phyloP scores from a whole-genome alignment of 345 rosid species.

The Barbarea vulgaris region DNA sequence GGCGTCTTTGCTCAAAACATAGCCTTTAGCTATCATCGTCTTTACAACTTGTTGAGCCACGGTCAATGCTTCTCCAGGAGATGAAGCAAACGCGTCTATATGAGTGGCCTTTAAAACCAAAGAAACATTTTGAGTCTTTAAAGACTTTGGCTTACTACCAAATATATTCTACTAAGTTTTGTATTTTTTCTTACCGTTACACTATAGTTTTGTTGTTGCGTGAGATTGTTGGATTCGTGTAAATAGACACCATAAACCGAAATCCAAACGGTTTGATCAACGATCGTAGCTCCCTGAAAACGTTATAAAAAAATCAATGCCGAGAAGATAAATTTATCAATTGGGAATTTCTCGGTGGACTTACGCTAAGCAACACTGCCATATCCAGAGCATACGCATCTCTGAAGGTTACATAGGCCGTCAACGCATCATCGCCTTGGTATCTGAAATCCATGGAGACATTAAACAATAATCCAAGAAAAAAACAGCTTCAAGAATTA shows the following conservation, averaged over 20 bases:
- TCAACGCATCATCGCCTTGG: slow-evolving; percentile 53
- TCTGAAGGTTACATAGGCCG: slow-evolving; percentile 82
- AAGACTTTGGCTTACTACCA: background rate
- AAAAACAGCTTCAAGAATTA: slow-evolving; percentile 1
- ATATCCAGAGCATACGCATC: slow-evolving; percentile 78
- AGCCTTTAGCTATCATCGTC: slow-evolving; percentile 80
- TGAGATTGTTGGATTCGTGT: slow-evolving; percentile 54
- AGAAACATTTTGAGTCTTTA: slow-evolving; percentile 6
- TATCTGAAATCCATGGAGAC: slow-evolving; percentile 48
- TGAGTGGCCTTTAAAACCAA: slow-evolving; percentile 46
- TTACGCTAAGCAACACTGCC: slow-evolving; percentile 85
- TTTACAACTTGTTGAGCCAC: slow-evolving; percentile 78
- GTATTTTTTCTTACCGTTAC: slow-evolving; percentile 39
- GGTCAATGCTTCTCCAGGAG: slow-evolving; percentile 76
- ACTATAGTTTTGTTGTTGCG: slow-evolving; percentile 42
- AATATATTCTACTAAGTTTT: background rate
- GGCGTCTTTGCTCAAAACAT: slow-evolving; percentile 71
- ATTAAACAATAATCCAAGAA: slow-evolving; percentile 11
- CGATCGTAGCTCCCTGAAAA: slow-evolving; percentile 83
- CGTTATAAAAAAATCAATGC: slow-evolving; percentile 20
- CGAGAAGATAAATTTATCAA: background rate
- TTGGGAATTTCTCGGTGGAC: slow-evolving; percentile 10
- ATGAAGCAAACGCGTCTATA: slow-evolving; percentile 47
- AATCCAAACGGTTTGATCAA: slow-evolving; percentile 70
- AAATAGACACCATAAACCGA: slow-evolving; percentile 57